Percentiles rank a stretch among this genome's conserved stretches.
These are phyloP conservation scores for Spiraea crenata DNA, from an alignment of 331 rosid genomes.

Conservation along the genomic window DNA sequence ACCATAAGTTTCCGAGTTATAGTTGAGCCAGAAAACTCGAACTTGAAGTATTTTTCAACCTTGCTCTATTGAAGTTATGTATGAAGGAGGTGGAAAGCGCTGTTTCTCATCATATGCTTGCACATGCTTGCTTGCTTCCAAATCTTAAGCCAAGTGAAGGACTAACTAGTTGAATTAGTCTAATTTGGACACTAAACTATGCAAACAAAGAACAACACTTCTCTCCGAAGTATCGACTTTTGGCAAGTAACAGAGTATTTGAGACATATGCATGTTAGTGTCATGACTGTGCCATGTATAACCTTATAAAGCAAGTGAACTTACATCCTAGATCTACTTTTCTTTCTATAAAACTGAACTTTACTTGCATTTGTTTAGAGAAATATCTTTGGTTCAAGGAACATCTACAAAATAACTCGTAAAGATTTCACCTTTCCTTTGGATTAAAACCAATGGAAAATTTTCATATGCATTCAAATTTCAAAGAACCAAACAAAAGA, in stretches of 20 bases:
- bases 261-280: constrained; percentile 2
- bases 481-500: too few relatives aligned
- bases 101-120: not conserved
- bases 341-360: not conserved
- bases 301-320: not conserved
- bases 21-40: too few relatives aligned
- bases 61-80: too few relatives aligned
- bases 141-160: not conserved
- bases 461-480: too few relatives aligned
- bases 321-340: not conserved
- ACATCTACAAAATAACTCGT: not conserved
- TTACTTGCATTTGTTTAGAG: too few relatives aligned
- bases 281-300: not conserved
- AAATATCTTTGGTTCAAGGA: too few relatives aligned
- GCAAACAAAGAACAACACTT: not conserved
- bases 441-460: too few relatives aligned
- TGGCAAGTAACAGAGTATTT: not conserved
- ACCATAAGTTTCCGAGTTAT: not conserved
- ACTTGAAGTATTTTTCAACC: too few relatives aligned
- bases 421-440: not conserved
- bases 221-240: not conserved
- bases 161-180: too few relatives aligned
- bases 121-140: not conserved
- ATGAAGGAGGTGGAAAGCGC: not conserved
- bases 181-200: not conserved